These are phyloP conservation scores for Glaciozyma martinii DNA, from an alignment of 768 basidiomycete species.

Conservation along the genomic window DNA sequence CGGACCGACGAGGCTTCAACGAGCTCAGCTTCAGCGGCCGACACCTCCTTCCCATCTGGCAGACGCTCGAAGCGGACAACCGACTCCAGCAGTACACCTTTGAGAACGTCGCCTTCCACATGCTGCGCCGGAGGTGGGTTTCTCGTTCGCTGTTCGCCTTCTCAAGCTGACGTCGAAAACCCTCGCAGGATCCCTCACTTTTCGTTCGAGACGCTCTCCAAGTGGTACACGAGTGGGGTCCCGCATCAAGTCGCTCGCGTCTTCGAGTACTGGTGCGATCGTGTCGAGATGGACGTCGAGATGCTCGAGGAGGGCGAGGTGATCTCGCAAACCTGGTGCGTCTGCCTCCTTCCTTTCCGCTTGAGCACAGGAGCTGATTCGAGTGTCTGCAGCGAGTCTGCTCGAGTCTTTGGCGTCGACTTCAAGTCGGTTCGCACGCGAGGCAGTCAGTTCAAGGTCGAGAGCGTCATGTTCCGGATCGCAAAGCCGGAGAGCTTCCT, in stretches of 20 bases:
- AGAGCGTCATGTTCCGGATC: constrained; percentile 96
- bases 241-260: constrained; percentile 52
- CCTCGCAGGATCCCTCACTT: constrained; percentile 64
- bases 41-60: constrained; percentile 87
- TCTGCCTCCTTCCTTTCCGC: neutral
- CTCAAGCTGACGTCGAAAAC: neutral
- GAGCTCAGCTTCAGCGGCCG: constrained; percentile 77
- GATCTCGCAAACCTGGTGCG: constrained; percentile 82
- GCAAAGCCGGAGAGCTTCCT: constrained; percentile 92
- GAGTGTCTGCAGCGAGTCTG: constrained; percentile 64
- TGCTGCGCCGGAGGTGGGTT: constrained; percentile 62
- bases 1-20: constrained; percentile 63
- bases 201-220: constrained; percentile 51
- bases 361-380: neutral
- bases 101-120: constrained; percentile 77
- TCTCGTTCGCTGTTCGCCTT: neutral
- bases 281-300: constrained; percentile 62
- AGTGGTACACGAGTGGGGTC: constrained; percentile 57
- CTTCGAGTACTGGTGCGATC: constrained; percentile 55
- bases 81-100: constrained; percentile 71
- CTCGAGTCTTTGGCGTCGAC: constrained; percentile 93
- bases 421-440: constrained; percentile 90
- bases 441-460: constrained; percentile 97
- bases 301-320: constrained; percentile 72
- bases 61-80: constrained; percentile 78